phyloP scores from a whole-genome alignment of 2,329 filamentous ascomycete genomes.

The Exophiala dermatitidis region DNA sequence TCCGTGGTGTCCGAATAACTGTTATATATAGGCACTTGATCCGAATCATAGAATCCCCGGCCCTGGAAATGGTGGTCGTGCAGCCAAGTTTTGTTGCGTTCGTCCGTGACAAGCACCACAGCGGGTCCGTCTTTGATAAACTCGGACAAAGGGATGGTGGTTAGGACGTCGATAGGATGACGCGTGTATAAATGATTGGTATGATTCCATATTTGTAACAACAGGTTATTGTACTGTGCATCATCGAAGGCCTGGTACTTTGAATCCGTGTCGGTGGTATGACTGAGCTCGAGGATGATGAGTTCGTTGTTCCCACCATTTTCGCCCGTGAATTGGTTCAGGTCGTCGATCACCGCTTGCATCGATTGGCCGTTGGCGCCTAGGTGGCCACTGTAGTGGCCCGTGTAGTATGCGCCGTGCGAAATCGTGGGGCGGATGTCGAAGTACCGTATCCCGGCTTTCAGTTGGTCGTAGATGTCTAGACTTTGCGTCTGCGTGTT shows the following conservation, averaged over 20 bases:
- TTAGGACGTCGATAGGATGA: conserved; percentile 28
- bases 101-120: conserved; percentile 33
- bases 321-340: conserved; percentile 40
- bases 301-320: conserved; percentile 37
- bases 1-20: conserved; percentile 31
- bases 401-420: conserved; percentile 36
- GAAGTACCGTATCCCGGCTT: conserved; percentile 38
- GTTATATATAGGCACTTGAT: conserved; percentile 33
- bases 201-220: conserved; percentile 40
- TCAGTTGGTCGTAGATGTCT: conserved; percentile 41
- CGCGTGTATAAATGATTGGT: conserved; percentile 23
- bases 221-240: conserved; percentile 38
- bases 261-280: conserved; percentile 39
- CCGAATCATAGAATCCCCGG: conserved; percentile 32
- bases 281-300: conserved; percentile 43
- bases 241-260: conserved; percentile 34
- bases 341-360: conserved; percentile 37
- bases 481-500: conserved; percentile 24
- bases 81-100: conserved; percentile 29
- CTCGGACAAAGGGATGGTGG: conserved; percentile 30
- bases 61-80: conserved; percentile 29
- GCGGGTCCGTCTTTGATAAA: conserved; percentile 34
- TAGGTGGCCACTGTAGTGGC: conserved; percentile 38
- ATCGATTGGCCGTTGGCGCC: conserved; percentile 44
- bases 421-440: conserved; percentile 42